These are phyloP conservation scores for Suhomyces yuchorum DNA, from an alignment of 1,139 yeast species.

Conservation along the genomic window DNA sequence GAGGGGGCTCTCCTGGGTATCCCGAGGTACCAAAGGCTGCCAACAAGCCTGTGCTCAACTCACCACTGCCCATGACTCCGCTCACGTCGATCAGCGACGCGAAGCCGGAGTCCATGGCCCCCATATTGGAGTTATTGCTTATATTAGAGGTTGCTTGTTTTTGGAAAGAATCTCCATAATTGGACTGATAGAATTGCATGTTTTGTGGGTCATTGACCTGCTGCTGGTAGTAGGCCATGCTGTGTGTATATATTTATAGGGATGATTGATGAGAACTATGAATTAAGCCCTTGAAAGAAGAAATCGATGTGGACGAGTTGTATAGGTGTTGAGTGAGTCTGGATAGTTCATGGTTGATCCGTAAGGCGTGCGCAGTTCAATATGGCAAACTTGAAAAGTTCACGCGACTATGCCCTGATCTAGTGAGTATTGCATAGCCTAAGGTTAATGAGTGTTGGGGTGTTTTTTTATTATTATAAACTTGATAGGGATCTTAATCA, in stretches of 20 bases:
- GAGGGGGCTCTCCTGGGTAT: slow-evolving; percentile 90
- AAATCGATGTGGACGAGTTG: background rate
- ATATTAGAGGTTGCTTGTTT: slow-evolving; percentile 20
- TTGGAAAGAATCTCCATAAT: slow-evolving; percentile 36
- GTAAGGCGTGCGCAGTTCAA: slow-evolving; percentile 8
- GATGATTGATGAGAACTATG: background rate
- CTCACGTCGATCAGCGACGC: slow-evolving; percentile 44
- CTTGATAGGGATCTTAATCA: no score
- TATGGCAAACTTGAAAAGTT: background rate
- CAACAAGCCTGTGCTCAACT: slow-evolving; percentile 72
- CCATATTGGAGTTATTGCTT: slow-evolving; percentile 25
- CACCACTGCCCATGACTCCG: slow-evolving; percentile 54
- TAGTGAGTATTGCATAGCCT: no score
- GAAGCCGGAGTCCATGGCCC: slow-evolving; percentile 44
- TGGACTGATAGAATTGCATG: slow-evolving; percentile 51
- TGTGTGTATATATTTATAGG: background rate
- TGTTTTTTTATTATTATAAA: no score
- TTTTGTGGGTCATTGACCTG: slow-evolving; percentile 39
- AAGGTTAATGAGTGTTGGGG: no score
- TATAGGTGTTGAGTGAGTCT: background rate
- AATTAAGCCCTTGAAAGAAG: background rate
- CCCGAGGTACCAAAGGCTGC: slow-evolving; percentile 96
- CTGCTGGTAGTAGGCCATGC: slow-evolving; percentile 46
- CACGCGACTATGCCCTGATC: background rate
- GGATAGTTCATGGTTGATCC: background rate